A percentile compares a stretch with the other conserved stretches of the same genome.
These are phyloP conservation scores for Tylopilus rubrobrunneus DNA, from an alignment of 768 basidiomycete genomes.

Conservation along the genomic window DNA sequence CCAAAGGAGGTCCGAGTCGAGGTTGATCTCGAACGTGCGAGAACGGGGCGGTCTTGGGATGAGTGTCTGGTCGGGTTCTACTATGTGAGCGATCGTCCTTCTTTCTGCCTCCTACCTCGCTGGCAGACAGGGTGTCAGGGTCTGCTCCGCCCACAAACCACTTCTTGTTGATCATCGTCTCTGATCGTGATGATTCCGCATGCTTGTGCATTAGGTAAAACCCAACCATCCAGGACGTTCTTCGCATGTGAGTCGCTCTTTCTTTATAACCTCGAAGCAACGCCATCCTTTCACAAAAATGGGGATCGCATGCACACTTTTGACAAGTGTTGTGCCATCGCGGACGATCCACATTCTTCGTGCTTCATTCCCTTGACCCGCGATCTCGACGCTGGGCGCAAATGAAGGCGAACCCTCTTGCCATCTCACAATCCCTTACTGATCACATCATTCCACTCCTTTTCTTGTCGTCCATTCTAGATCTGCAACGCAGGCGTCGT, in stretches of 20 bases:
- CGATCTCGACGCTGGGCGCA: background rate
- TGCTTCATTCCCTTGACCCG: background rate
- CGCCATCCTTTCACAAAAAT: background rate
- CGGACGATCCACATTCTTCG: background rate
- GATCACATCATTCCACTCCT: background rate
- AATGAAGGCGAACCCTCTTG: slow-evolving; percentile 1
- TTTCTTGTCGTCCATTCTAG: slow-evolving; percentile 30
- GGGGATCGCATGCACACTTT: background rate
- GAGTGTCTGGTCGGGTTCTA: slow-evolving; percentile 73
- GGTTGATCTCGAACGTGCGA: slow-evolving; percentile 40
- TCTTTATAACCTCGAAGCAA: too few relatives aligned
- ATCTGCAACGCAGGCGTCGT: slow-evolving; percentile 92
- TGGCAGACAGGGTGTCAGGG: background rate
- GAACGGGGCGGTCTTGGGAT: slow-evolving; percentile 55
- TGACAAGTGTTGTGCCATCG: background rate
- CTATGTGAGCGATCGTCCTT: slow-evolving; percentile 49
- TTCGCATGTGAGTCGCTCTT: slow-evolving; percentile 69
- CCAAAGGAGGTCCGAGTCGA: slow-evolving; percentile 19
- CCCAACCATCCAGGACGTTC: slow-evolving; percentile 90
- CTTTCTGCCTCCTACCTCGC: background rate
- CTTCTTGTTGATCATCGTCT: background rate
- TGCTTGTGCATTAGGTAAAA: slow-evolving; percentile 48
- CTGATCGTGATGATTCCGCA: slow-evolving; percentile 1
- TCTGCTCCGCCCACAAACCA: background rate
- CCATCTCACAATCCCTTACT: background rate